Evolutionary conservation across 2,329 filamentous ascomycete genomes (phyloP).

Genomic region (Nemania sp.): DNA sequence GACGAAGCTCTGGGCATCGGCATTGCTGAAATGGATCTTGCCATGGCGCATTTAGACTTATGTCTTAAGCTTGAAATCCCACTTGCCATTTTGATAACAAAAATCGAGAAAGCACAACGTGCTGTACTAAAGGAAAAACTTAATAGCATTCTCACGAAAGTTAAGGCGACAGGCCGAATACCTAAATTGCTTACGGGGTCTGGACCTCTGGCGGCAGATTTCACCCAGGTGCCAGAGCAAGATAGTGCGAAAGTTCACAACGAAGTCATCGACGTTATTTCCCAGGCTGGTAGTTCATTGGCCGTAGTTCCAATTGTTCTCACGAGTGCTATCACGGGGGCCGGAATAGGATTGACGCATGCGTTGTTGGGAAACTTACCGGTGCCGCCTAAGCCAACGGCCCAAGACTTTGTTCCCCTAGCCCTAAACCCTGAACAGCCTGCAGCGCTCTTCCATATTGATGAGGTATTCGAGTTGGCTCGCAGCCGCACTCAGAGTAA

Average conservation of each 20-base stretch:
- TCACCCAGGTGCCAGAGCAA: conserved; percentile 66
- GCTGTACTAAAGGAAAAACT: conserved; percentile 76
- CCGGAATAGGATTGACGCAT: conserved; percentile 84
- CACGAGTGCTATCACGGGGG: conserved; percentile 87
- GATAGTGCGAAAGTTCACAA: conserved; percentile 71
- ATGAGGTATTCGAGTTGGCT: conserved; percentile 86
- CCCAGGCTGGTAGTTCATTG: conserved; percentile 56
- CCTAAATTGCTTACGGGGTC: conserved; percentile 78
- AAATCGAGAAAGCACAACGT: conserved; percentile 87
- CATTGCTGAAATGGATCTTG: conserved; percentile 74
- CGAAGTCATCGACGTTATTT: conserved; percentile 63
- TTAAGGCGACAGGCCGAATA: conserved; percentile 80
- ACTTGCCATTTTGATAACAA: conserved; percentile 86
- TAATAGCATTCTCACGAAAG: conserved; percentile 76
- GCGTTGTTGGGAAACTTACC: conserved; percentile 83
- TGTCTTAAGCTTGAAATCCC: conserved; percentile 85
- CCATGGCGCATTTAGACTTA: conserved; percentile 83
- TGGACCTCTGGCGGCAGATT: conserved; percentile 56
- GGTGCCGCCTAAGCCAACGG: conserved; percentile 67
- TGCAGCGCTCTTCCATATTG: conserved; percentile 83
- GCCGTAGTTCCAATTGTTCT: conserved; percentile 83
- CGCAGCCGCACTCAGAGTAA: conserved; percentile 67
- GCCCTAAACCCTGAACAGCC: conserved; percentile 70
- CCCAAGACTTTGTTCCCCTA: conserved; percentile 66
- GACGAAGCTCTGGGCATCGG: conserved; percentile 64